Evolutionary conservation across 2,329 filamentous ascomycete genomes (phyloP), one percentile per base, ranked within the genome.

Genomic region (Lasiodiplodia sp.): DNA sequence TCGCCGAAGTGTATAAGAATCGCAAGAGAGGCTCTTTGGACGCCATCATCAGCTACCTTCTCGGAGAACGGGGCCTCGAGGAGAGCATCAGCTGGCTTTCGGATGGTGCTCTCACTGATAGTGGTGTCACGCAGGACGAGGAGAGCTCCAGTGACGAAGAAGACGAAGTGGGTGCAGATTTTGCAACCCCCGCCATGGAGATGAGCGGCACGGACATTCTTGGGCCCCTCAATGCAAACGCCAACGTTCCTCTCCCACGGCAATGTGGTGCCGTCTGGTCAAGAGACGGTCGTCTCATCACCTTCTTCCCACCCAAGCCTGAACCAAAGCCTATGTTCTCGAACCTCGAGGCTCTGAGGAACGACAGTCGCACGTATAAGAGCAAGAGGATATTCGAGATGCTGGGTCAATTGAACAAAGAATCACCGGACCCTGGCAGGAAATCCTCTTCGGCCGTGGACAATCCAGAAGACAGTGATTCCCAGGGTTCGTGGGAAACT

Each of bases 81-180:
- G 87, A 90, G 51, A 87, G 85, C 69, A 81, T 88, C 14, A 73
- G 72, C 68, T 77, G 82, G 58, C 80, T 83, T 56, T 87, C 90
- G 12, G 85, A 89, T 71, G 90, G 92, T 8, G 88, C 87, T 66
- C 79, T 79, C 68, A 77, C 82, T 62, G 77, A 77, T 57, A 47
- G 71, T 69, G 21, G 67, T 69, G 47, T 75, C 69, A 31, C 53
- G 73, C 67, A 84, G 47, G 82, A 79, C 37, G 91, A 92, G 68
- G 93, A 96, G 72, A 95, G 92, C 72, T 97, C 93, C 3, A 96
- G 92, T 73, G 91, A 93, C 71, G 91, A 93, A 70, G 92, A 94
- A 72, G 92, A 94, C 58, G 81, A 80, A 68, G 70, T 73, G 40
- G 75, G 76, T 53, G 76, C 76, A 56, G 78, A 75, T 76, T 83